A percentile compares a stretch with the other conserved stretches of the same genome.
Conservation (phyloP, 2,329 filamentous ascomycete genomes). For the Colletotrichum tropicicola region DNA sequence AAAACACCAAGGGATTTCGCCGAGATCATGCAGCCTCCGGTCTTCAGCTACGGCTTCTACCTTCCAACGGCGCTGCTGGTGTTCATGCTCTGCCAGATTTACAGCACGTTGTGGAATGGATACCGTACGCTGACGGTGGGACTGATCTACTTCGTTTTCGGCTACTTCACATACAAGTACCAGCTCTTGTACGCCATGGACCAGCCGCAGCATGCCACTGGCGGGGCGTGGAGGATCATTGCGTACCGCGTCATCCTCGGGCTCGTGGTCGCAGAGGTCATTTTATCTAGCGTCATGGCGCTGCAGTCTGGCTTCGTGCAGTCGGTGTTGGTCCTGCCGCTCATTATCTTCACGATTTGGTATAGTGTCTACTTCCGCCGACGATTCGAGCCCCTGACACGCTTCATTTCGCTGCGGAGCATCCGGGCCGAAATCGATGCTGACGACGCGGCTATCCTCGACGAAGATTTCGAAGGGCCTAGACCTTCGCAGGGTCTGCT, state of each 20-base stretch:
- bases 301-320: constrained; percentile 77
- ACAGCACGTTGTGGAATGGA: constrained; percentile 84
- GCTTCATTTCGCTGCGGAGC: constrained; percentile 90
- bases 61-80: constrained; percentile 91
- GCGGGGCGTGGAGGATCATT: constrained; percentile 95
- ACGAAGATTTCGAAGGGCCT: constrained; percentile 47
- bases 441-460: constrained; percentile 44
- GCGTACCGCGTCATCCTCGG: constrained; percentile 91
- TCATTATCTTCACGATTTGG: constrained; percentile 86
- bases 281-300: constrained; percentile 88
- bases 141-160: constrained; percentile 82
- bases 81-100: constrained; percentile 95
- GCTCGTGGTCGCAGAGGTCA: constrained; percentile 86
- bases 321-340: constrained; percentile 77
- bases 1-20: constrained; percentile 91
- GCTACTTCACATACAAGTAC: constrained; percentile 94
- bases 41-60: constrained; percentile 96
- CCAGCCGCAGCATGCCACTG: constrained; percentile 92
- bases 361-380: constrained; percentile 84
- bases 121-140: constrained; percentile 86
- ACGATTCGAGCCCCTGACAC: constrained; percentile 88
- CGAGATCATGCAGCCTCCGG: constrained; percentile 81
- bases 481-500: constrained; percentile 50
- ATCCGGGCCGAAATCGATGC: constrained; percentile 67
- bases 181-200: constrained; percentile 99